Evolutionary conservation across 129 eudicot genomes (phyloP).

Genomic region (Daucus carota): DH1_v3.0 NC_030384.2:50399501-50400000

Average conservation of each 20-base stretch:
- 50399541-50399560: neutral
- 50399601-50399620: neutral
- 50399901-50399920: neutral
- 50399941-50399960: neutral
- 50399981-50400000: neutral
- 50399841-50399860: neutral
- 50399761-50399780: neutral
- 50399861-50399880: neutral
- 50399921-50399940: neutral
- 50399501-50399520: conserved; percentile 53
- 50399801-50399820: neutral
- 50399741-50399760: neutral
- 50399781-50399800: neutral
- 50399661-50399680: no score
- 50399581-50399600: neutral
- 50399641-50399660: neutral
- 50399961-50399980: neutral
- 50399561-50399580: neutral
- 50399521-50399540: conserved; percentile 17
- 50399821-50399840: neutral
- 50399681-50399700: neutral
- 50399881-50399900: neutral
- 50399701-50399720: neutral
- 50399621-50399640: neutral
- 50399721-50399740: neutral